Evolutionary conservation across 2,329 filamentous ascomycete species (phyloP).

Genomic region (Nigrograna mackinnonii): DNA sequence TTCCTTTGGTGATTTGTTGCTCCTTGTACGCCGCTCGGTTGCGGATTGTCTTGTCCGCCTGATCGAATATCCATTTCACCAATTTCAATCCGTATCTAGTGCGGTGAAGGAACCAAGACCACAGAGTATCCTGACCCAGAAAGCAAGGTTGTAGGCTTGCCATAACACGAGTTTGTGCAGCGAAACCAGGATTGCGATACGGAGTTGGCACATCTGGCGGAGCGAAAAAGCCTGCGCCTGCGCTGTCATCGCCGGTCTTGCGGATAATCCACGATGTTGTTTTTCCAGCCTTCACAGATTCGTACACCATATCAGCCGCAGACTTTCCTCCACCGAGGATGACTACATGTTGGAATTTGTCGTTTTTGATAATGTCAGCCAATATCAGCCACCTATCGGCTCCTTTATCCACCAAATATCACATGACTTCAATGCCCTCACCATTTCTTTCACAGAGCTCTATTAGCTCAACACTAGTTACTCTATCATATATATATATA

Average conservation of each 20-base stretch:
- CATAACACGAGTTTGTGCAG: constrained; percentile 12
- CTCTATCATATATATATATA: too few relatives aligned
- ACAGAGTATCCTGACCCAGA: constrained; percentile 5
- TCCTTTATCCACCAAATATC: too few relatives aligned
- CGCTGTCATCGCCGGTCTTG: constrained; percentile 3
- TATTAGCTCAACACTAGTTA: too few relatives aligned
- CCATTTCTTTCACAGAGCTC: too few relatives aligned
- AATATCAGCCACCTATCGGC: too few relatives aligned
- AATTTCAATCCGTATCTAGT: constrained; percentile 9
- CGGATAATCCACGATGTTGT: constrained; percentile 40
- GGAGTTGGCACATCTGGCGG: neutral
- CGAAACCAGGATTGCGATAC: constrained; percentile 1
- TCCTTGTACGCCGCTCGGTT: constrained; percentile 15
- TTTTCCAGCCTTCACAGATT: constrained; percentile 35
- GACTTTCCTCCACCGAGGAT: constrained; percentile 44
- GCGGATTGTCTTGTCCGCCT: constrained; percentile 2
- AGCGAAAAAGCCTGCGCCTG: neutral
- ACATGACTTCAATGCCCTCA: too few relatives aligned
- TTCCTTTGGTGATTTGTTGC: constrained; percentile 14
- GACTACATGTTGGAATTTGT: constrained; percentile 29
- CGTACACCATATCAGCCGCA: constrained; percentile 43
- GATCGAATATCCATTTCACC: constrained; percentile 9
- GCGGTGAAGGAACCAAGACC: constrained; percentile 15
- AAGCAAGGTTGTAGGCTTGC: constrained; percentile 10
- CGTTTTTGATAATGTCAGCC: too few relatives aligned